phyloP scores from a whole-genome alignment of 2,329 filamentous ascomycete species.

The Pyrenochaeta sp. region DNA sequence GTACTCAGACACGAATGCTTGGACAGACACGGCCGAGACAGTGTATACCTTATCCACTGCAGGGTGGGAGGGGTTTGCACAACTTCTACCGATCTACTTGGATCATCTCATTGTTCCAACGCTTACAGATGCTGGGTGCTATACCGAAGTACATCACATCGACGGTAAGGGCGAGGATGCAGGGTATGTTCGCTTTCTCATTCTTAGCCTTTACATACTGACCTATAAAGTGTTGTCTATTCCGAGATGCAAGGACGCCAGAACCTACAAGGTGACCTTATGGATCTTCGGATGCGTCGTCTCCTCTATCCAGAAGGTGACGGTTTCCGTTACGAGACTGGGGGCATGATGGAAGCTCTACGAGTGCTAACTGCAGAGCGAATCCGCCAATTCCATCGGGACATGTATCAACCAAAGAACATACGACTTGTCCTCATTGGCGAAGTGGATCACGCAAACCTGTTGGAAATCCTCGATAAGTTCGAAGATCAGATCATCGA shows the following conservation, averaged over 20 bases:
- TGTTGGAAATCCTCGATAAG: conserved; percentile 81
- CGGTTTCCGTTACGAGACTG: conserved; percentile 97
- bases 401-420: conserved; percentile 98
- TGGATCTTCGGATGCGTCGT: conserved; percentile 82
- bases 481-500: conserved; percentile 90
- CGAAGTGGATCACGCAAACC: conserved; percentile 82
- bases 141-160: conserved; percentile 96
- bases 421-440: conserved; percentile 91
- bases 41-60: conserved; percentile 95
- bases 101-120: conserved; percentile 94
- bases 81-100: conserved; percentile 91
- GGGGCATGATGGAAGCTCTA: conserved; percentile 92
- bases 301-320: conserved; percentile 87
- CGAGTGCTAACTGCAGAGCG: conserved; percentile 85
- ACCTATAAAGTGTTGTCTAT: conserved; percentile 76
- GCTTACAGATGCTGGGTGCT: conserved; percentile 89
- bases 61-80: conserved; percentile 95
- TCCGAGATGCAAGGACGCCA: conserved; percentile 98
- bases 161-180: conserved; percentile 94
- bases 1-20: conserved; percentile 94
- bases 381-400: conserved; percentile 91
- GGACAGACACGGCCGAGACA: conserved; percentile 96
- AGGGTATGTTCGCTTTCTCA: conserved; percentile 51
- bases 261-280: conserved; percentile 83
- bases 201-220: conserved; percentile 8